These are phyloP conservation scores for Salix dunnii DNA, from an alignment of 345 rosid genomes.

Conservation along the genomic window DNA sequence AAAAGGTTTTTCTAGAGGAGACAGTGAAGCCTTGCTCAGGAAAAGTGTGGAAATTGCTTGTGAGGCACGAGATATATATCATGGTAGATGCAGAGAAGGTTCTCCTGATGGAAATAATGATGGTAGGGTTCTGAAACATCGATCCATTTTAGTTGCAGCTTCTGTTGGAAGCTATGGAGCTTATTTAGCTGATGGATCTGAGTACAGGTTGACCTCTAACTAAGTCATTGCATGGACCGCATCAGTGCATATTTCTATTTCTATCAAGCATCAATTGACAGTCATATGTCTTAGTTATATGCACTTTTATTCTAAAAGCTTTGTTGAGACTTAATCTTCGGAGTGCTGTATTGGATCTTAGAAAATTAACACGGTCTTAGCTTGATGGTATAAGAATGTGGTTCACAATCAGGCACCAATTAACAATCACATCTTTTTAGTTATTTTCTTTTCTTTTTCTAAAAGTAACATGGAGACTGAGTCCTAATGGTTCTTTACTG, in stretches of 20 bases:
- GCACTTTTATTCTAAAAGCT: too few relatives aligned
- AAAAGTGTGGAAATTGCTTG: conserved; percentile 68
- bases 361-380: neutral
- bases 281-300: neutral
- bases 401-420: neutral
- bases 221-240: neutral
- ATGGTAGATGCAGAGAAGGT: conserved; percentile 40
- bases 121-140: conserved; percentile 40
- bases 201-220: conserved; percentile 46
- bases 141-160: conserved; percentile 68
- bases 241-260: neutral
- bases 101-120: conserved; percentile 19
- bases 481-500: too few relatives aligned
- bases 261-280: neutral
- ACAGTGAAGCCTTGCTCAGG: conserved; percentile 56
- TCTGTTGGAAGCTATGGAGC: conserved; percentile 89
- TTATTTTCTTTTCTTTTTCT: too few relatives aligned
- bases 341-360: too few relatives aligned
- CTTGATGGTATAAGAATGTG: neutral
- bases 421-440: neutral
- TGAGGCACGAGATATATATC: conserved; percentile 56
- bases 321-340: too few relatives aligned
- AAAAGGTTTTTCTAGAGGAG: conserved; percentile 55
- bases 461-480: too few relatives aligned
- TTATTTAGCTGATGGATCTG: conserved; percentile 84